phyloP scores from a whole-genome alignment of 2,329 filamentous ascomycete species.

The Colletotrichum eleusines region DNA sequence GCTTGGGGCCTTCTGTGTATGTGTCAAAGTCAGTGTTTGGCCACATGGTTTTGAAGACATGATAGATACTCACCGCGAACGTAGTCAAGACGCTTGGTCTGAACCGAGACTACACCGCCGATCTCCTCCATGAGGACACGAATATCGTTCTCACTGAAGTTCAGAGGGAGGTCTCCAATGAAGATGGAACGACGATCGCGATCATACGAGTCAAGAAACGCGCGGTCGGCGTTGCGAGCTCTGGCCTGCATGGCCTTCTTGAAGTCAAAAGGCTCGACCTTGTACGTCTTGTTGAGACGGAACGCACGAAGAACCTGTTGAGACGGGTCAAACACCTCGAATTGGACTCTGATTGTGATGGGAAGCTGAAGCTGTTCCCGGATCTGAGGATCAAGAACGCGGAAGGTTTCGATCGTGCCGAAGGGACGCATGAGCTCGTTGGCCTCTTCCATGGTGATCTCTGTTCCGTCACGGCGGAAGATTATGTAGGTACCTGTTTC shows the following conservation, averaged over 20 bases:
- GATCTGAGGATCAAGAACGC: slow-evolving; percentile 49
- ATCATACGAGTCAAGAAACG: slow-evolving; percentile 54
- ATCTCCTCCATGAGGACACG: slow-evolving; percentile 52
- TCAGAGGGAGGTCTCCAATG: slow-evolving; percentile 58
- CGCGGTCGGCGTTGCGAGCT: slow-evolving; percentile 37
- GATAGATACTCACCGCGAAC: slow-evolving; percentile 14
- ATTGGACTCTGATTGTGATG: slow-evolving; percentile 59
- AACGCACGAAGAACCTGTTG: slow-evolving; percentile 62
- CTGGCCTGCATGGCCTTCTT: slow-evolving; percentile 42
- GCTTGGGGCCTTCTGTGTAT: slow-evolving; percentile 34
- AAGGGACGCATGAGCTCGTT: slow-evolving; percentile 55
- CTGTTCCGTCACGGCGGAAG: slow-evolving; percentile 53
- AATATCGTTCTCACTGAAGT: slow-evolving; percentile 53
- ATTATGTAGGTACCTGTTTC: slow-evolving; percentile 63
- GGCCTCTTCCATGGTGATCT: slow-evolving; percentile 59
- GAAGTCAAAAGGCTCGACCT: slow-evolving; percentile 49
- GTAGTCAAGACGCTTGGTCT: slow-evolving; percentile 44
- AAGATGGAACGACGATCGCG: slow-evolving; percentile 61
- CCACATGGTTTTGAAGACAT: neutral
- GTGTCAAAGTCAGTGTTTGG: slow-evolving; percentile 15
- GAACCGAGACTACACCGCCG: slow-evolving; percentile 53
- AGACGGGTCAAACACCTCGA: slow-evolving; percentile 62
- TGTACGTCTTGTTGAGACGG: slow-evolving; percentile 49
- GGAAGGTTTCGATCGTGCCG: slow-evolving; percentile 56
- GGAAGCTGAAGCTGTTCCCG: slow-evolving; percentile 52